A percentile compares a stretch with the other conserved stretches of the same genome.
Conservation (phyloP, 1,139 yeast species). For the Kazachstania sp. region DNA sequence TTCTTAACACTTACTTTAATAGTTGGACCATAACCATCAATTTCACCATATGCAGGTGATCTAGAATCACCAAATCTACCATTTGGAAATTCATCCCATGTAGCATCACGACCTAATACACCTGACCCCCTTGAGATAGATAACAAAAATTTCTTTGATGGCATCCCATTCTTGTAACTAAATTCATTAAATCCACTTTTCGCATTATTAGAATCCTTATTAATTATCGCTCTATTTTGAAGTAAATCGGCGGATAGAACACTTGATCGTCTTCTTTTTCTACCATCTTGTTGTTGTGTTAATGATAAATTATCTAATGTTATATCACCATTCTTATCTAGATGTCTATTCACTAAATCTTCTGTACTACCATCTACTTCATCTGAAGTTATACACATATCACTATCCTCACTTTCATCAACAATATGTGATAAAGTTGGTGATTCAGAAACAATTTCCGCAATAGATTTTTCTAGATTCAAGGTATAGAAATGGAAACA, state of each 20-base stretch:
- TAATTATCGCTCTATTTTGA: constrained; percentile 15
- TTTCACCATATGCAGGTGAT: constrained; percentile 96
- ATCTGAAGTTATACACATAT: constrained; percentile 16
- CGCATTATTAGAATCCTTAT: constrained; percentile 9
- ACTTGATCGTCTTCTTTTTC: constrained; percentile 29
- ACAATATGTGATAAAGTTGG: constrained; percentile 37
- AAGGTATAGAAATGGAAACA: constrained; percentile 90
- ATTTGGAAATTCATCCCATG: constrained; percentile 98
- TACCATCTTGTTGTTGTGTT: constrained; percentile 6
- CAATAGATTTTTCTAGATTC: constrained; percentile 84
- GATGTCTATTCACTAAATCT: background rate
- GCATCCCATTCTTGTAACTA: constrained; percentile 10
- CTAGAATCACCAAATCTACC: constrained; percentile 97
- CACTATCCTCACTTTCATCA: constrained; percentile 24
- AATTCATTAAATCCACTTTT: constrained; percentile 8
- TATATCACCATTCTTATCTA: constrained; percentile 20
- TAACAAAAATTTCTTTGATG: constrained; percentile 48
- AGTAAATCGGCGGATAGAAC: constrained; percentile 18
- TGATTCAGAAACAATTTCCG: constrained; percentile 66
- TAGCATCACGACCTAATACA: constrained; percentile 79
- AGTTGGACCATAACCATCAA: constrained; percentile 94
- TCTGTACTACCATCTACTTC: constrained; percentile 23
- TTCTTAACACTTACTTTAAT: constrained; percentile 65
- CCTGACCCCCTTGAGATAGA: constrained; percentile 84
- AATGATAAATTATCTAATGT: constrained; percentile 14